phyloP scores from a whole-genome alignment of 2,329 filamentous ascomycete genomes.

The Colletotrichum brevisporum region DNA sequence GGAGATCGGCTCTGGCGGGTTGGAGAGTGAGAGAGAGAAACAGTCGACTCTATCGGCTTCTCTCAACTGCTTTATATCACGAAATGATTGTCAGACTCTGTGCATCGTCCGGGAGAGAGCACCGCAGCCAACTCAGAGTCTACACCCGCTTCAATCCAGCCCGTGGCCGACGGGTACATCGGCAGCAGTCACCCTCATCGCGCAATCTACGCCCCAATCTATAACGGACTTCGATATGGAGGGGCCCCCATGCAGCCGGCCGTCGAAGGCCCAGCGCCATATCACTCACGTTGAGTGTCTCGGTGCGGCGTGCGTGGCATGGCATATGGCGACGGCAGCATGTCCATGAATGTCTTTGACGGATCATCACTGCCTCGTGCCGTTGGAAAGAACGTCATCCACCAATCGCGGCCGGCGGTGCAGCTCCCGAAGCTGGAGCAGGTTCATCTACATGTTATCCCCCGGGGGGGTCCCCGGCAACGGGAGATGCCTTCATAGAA shows the following conservation, averaged over 20 bases:
- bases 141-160: not conserved
- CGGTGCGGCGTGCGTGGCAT: not conserved
- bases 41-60: slow-evolving; percentile 26
- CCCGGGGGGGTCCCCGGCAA: not conserved
- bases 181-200: slow-evolving; percentile 5
- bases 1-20: slow-evolving; percentile 2
- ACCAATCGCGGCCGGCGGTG: not conserved
- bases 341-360: slow-evolving; percentile 1
- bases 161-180: slow-evolving; percentile 11
- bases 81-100: slow-evolving; percentile 43
- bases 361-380: not conserved
- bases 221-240: slow-evolving; percentile 9
- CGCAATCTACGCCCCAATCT: slow-evolving; percentile 14
- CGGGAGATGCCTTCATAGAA: not conserved
- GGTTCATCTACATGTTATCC: slow-evolving; percentile 1
- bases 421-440: not conserved
- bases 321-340: not conserved
- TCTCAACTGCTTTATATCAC: slow-evolving; percentile 26
- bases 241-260: slow-evolving; percentile 22
- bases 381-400: not conserved
- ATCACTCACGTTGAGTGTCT: slow-evolving; percentile 20
- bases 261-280: slow-evolving; percentile 19
- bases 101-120: slow-evolving; percentile 35
- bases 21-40: not conserved
- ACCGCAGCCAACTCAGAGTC: slow-evolving; percentile 4